Percentiles rank a stretch among this genome's conserved stretches.
Evolutionary conservation across 768 basidiomycete species (phyloP).

Genomic region (Boletus rubescentipes): DNA sequence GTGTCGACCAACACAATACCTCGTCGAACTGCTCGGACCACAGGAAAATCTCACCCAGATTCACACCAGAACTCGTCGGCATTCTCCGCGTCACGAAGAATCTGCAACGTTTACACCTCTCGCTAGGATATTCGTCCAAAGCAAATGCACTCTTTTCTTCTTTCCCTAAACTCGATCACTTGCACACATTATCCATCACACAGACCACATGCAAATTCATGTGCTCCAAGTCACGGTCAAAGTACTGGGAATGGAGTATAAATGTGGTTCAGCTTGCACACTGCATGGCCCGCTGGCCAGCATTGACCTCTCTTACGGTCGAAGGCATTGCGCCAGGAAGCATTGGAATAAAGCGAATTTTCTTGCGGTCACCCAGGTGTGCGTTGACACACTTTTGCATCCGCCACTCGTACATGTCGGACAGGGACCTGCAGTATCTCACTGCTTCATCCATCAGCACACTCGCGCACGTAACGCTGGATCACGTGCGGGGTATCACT

Average conservation of each 20-base stretch:
- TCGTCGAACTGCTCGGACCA: neutral
- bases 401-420: neutral
- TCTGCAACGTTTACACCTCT: neutral
- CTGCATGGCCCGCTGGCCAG: neutral
- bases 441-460: constrained; percentile 1
- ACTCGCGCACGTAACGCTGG: neutral
- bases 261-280: neutral
- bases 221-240: no score
- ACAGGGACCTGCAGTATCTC: constrained; percentile 1
- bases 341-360: neutral
- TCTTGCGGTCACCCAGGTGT: neutral
- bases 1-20: neutral
- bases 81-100: constrained; percentile 4
- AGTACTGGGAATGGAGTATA: neutral
- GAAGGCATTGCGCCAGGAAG: neutral
- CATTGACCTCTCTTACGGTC: neutral
- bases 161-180: neutral
- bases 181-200: neutral
- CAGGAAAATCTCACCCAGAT: neutral
- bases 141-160: neutral
- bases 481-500: neutral
- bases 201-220: no score
- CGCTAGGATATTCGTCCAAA: neutral
- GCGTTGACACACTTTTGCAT: neutral
- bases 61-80: neutral